A percentile compares a stretch with the other conserved stretches of the same genome.
Conservation (phyloP, 176 grass and related monocot genomes). For the Carex parvula region DNA sequence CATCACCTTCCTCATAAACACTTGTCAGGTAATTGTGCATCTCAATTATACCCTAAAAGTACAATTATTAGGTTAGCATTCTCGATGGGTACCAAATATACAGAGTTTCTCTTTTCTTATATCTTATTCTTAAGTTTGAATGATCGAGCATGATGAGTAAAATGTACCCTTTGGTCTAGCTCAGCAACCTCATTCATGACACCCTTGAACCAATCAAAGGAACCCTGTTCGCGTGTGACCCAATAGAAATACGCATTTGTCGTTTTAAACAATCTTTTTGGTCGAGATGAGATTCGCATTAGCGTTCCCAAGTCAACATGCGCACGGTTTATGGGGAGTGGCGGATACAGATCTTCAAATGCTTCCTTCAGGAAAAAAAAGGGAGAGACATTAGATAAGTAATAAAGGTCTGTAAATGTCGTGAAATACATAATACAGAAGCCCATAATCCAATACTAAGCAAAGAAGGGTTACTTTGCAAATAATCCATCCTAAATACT, state of each 20-base stretch:
- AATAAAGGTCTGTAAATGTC: not conserved
- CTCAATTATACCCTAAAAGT: constrained; percentile 79
- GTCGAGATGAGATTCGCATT: constrained; percentile 57
- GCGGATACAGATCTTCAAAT: constrained; percentile 69
- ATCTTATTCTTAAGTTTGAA: constrained; percentile 12
- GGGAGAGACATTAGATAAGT: not conserved
- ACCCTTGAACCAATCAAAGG: constrained; percentile 99
- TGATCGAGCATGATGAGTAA: not conserved
- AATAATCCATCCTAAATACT: not conserved
- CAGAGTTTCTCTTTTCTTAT: not conserved
- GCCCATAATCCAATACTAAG: not conserved
- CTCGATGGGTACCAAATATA: constrained; percentile 21
- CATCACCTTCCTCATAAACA: constrained; percentile 98
- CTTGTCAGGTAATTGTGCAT: constrained; percentile 99
- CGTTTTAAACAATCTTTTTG: constrained; percentile 69
- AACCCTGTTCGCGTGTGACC: constrained; percentile 98
- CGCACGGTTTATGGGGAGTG: constrained; percentile 45
- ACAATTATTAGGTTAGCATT: not conserved
- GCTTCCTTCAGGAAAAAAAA: constrained; percentile 49
- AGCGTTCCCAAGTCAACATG: constrained; percentile 81
- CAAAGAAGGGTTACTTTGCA: not conserved
- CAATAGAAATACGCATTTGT: constrained; percentile 99
- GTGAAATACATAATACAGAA: not conserved
- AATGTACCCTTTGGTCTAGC: constrained; percentile 78
- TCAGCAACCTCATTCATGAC: constrained; percentile 98